Conservation (phyloP, 2,329 filamentous ascomycete species). For the Xylariomycetidae sp. region DNA sequence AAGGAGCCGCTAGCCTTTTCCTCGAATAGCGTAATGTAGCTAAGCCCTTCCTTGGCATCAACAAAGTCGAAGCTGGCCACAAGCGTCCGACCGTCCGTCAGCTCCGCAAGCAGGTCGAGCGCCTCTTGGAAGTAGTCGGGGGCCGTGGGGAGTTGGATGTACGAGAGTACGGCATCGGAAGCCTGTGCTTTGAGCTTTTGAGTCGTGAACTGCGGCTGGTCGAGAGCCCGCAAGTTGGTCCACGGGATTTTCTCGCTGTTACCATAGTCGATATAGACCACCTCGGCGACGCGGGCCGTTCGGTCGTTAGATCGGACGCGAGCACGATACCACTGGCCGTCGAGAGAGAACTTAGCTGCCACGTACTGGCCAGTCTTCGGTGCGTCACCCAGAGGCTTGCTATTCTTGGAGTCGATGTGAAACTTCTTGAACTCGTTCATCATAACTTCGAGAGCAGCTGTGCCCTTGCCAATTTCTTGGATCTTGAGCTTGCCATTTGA, state of each 20-base stretch:
- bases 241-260: slow-evolving; percentile 89
- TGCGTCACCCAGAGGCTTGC: slow-evolving; percentile 63
- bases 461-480: slow-evolving; percentile 84
- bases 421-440: slow-evolving; percentile 91
- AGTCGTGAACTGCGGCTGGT: slow-evolving; percentile 70
- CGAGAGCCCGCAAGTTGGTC: slow-evolving; percentile 76
- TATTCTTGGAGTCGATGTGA: slow-evolving; percentile 80
- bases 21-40: slow-evolving; percentile 87
- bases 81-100: slow-evolving; percentile 70
- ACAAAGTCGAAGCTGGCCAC: slow-evolving; percentile 89
- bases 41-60: slow-evolving; percentile 70
- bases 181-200: slow-evolving; percentile 86
- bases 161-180: slow-evolving; percentile 78
- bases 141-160: slow-evolving; percentile 80
- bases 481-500: slow-evolving; percentile 79
- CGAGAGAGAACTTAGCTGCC: slow-evolving; percentile 82
- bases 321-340: slow-evolving; percentile 92
- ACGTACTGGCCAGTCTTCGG: slow-evolving; percentile 92
- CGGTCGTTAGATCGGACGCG: slow-evolving; percentile 90
- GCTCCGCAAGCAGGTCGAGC: slow-evolving; percentile 67
- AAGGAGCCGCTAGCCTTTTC: slow-evolving; percentile 54
- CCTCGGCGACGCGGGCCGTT: slow-evolving; percentile 79
- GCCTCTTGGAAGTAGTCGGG: slow-evolving; percentile 81
- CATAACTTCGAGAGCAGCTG: slow-evolving; percentile 75
- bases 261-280: slow-evolving; percentile 93